These are phyloP conservation scores for Fusarium drepaniforme DNA, from an alignment of 2,329 filamentous ascomycete species.

Conservation along the genomic window DNA sequence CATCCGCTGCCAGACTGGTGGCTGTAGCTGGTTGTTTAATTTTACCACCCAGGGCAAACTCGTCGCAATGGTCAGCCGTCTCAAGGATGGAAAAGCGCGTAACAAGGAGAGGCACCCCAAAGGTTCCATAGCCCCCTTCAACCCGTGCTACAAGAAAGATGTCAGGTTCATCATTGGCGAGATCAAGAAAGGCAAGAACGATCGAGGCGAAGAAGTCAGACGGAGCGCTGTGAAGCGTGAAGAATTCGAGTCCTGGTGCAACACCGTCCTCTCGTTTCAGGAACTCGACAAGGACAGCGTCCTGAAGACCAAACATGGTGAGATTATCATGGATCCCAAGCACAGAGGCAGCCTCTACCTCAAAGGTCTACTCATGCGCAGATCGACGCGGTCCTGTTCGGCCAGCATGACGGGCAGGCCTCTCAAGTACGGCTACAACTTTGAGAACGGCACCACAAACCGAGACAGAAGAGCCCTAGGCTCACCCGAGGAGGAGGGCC, in stretches of 20 bases:
- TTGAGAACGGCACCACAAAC: slow-evolving; percentile 4
- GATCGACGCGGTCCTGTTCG: background rate
- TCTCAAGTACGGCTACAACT: slow-evolving; percentile 30
- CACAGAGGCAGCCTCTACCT: slow-evolving; percentile 12
- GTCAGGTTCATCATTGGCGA: slow-evolving; percentile 21
- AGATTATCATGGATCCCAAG: slow-evolving; percentile 3
- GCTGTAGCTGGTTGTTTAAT: slow-evolving; percentile 47
- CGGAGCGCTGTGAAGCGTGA: background rate
- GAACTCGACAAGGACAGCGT: background rate
- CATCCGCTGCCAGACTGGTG: slow-evolving; percentile 42
- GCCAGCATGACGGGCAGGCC: slow-evolving; percentile 19
- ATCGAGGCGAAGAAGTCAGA: background rate
- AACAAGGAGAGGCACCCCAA: background rate
- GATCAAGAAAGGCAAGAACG: background rate
- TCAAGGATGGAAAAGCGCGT: background rate
- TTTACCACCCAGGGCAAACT: slow-evolving; percentile 42
- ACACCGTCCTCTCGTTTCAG: slow-evolving; percentile 18
- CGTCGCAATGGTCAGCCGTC: slow-evolving; percentile 22
- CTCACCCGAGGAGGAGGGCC: slow-evolving; percentile 5
- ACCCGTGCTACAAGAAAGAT: background rate
- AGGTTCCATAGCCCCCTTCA: slow-evolving; percentile 1
- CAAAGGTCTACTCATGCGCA: slow-evolving; percentile 15
- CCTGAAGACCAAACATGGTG: slow-evolving; percentile 1
- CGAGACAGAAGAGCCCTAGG: slow-evolving; percentile 5
- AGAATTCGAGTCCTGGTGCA: slow-evolving; percentile 23